A percentile compares a stretch with the other conserved stretches of the same genome.
Conservation (phyloP, 495 filamentous ascomycete species). For the Penicillium egyptiacum region DNA sequence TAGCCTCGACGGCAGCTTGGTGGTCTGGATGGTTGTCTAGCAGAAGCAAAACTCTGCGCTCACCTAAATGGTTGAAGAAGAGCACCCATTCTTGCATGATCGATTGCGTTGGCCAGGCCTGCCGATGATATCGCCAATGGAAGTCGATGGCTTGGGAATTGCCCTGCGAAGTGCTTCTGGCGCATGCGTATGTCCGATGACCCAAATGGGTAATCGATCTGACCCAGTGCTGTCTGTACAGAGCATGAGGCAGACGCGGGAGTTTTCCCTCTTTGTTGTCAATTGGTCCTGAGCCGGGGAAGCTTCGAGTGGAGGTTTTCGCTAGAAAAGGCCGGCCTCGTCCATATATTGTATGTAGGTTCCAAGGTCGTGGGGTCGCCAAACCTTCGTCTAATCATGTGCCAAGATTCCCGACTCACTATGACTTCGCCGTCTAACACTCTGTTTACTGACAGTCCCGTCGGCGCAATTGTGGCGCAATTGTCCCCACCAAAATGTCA, state of each 20-base stretch:
- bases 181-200: constrained; percentile 25
- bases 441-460: no score
- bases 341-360: no score
- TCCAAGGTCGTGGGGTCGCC: no score
- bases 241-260: constrained; percentile 21
- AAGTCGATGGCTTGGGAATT: constrained; percentile 17
- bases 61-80: constrained; percentile 24
- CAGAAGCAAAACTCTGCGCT: constrained; percentile 24
- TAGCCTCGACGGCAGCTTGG: constrained; percentile 16
- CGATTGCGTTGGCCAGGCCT: constrained; percentile 21
- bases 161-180: constrained; percentile 18
- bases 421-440: no score
- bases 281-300: constrained; percentile 2
- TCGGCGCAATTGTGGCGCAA: no score
- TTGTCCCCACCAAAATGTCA: constrained; percentile 10
- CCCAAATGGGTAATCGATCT: constrained; percentile 22
- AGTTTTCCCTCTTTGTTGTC: constrained; percentile 17
- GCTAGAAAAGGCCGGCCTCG: constrained; percentile 28
- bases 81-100: constrained; percentile 30
- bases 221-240: constrained; percentile 25
- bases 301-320: constrained; percentile 15
- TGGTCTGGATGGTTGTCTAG: constrained; percentile 28
- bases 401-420: no score
- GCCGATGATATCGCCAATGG: constrained; percentile 23
- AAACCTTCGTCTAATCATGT: no score